Conservation (phyloP, 1,139 yeast species). For the Komagataea norvegica region DNA sequence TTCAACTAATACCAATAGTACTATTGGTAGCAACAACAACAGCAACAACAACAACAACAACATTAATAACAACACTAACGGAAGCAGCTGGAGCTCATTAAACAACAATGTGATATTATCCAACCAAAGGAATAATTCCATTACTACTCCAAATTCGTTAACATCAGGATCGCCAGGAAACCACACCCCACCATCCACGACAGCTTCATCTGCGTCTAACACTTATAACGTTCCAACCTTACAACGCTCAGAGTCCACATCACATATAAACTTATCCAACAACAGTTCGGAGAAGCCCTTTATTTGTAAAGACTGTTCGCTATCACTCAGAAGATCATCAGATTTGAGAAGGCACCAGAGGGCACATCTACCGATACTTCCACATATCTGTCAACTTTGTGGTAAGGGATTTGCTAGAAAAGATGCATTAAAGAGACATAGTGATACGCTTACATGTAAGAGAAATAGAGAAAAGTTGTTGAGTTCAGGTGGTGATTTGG, state of each 20-base stretch:
- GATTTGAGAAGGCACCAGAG: conserved; percentile 65
- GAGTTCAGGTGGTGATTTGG: conserved; percentile 28
- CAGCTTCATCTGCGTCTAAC: conserved; percentile 5
- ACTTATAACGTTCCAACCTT: too few relatives aligned
- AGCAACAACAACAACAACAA: too few relatives aligned
- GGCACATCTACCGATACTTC: conserved; percentile 45
- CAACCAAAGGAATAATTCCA: conserved; percentile 1
- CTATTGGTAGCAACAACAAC: not conserved
- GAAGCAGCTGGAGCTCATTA: conserved; percentile 3
- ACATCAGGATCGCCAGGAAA: conserved; percentile 7
- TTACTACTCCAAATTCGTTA: conserved; percentile 7
- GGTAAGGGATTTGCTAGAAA: conserved; percentile 81
- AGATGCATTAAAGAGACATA: conserved; percentile 72
- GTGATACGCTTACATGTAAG: conserved; percentile 67
- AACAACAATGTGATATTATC: not conserved
- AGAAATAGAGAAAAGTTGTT: conserved; percentile 52
- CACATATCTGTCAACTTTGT: conserved; percentile 68
- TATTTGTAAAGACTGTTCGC: conserved; percentile 37
- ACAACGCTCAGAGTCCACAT: not conserved
- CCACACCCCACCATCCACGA: conserved; percentile 2
- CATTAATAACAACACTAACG: not conserved
- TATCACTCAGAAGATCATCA: conserved; percentile 57
- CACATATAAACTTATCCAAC: not conserved
- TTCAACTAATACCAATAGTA: not conserved
- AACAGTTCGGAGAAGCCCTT: conserved; percentile 21